These are phyloP conservation scores for Chlorencoelia australis DNA, from an alignment of 2,329 filamentous ascomycete genomes.

Conservation along the genomic window DNA sequence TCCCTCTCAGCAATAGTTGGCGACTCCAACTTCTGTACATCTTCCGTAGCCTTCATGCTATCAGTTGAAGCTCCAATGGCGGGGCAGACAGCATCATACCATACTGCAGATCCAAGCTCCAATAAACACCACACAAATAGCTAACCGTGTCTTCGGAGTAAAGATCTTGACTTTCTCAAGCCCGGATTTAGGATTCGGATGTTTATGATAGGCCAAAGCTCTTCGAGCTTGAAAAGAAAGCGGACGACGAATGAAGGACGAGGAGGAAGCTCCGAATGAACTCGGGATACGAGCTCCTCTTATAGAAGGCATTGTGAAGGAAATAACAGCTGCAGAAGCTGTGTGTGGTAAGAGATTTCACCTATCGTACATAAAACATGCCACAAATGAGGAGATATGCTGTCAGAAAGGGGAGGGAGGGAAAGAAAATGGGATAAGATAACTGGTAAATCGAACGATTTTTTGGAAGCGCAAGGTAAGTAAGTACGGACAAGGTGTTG, in stretches of 20 bases:
- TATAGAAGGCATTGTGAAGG: constrained; percentile 19
- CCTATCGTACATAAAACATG: constrained; percentile 18
- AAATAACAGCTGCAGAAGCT: no score
- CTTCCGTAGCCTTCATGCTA: constrained; percentile 22
- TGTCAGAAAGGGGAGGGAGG: background rate
- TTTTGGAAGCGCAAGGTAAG: no score
- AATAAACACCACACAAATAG: constrained; percentile 38
- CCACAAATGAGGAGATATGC: constrained; percentile 16
- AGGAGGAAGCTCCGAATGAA: constrained; percentile 4
- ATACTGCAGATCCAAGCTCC: constrained; percentile 40
- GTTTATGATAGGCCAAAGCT: constrained; percentile 13
- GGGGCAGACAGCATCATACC: constrained; percentile 25
- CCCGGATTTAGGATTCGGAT: constrained; percentile 10
- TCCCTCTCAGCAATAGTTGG: constrained; percentile 79
- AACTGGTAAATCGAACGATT: no score
- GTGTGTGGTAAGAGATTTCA: constrained; percentile 8
- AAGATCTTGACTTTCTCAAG: constrained; percentile 23
- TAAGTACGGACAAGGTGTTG: no score
- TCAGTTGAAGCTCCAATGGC: constrained; percentile 15
- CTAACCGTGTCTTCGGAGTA: constrained; percentile 37
- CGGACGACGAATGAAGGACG: background rate
- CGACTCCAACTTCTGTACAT: constrained; percentile 40
- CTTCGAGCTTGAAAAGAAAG: constrained; percentile 14
- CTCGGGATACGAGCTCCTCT: constrained; percentile 8
- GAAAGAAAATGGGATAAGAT: no score